Base-by-base conservation (phyloP, 129 eudicot genomes). In the Chrysanthemum makinoi region DNA sequence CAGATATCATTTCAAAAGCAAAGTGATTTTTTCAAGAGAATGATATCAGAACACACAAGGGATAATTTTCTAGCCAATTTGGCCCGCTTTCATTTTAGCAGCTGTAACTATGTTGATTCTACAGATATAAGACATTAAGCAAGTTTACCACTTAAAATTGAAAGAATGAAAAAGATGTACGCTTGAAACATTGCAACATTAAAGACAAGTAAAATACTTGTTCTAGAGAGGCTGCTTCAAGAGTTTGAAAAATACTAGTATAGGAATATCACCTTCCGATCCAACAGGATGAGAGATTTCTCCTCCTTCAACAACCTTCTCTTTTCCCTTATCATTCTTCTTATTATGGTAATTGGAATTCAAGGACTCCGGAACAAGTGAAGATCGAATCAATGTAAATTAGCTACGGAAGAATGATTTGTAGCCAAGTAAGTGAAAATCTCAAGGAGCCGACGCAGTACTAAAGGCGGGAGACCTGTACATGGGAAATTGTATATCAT, bases 401-500 rank as follows among this genome's bases (percentile, higher is more conserved):
- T 84, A 52, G 99, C 87, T 66, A 94, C 96, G 72, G 89, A 86
- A 55, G 91, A 85, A 84, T 94, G 96, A 71, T 86, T 94, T 49
- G 92, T 90, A 48, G 99, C 97, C 80, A 94, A 72, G 75, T 83
- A 90, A 10, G 95, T 86, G 85, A 94, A 66, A 79, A 86, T 87
- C 83, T 94, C 99, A 55, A 94, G 95, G 6, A 86, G 82, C 61
- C 96, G 88, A 5, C 96, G 93, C 79, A 90, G 77, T 53, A 94
- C 99, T 72, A 90, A 76, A 12, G 99, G 99, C 50, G 99, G 99
- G 74, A 94, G 91, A 72, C 99, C 99, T 93, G 86, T 66, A 79
- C 59, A 75, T 48, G 48, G 15, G 43, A 69, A 69, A 55, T 63
- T 9, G 4, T 26, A 3, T 46, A n/a, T 66, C 44, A 48, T 46